Evolutionary conservation across 208 protist genomes (phyloP).

Genomic region (Strigomonas culicis): DNA sequence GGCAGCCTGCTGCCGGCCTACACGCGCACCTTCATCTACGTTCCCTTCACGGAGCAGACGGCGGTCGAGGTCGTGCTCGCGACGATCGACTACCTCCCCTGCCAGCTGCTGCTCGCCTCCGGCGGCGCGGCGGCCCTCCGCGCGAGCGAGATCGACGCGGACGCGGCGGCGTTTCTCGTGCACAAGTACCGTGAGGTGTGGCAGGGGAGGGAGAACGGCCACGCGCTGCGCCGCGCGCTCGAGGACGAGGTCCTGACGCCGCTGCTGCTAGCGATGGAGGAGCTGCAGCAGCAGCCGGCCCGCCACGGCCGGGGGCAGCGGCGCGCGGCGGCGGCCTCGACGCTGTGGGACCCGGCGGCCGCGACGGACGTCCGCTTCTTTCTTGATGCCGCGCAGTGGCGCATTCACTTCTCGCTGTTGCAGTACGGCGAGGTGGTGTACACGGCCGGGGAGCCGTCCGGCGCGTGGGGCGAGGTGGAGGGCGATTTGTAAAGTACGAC

Average conservation of each 20-base stretch:
- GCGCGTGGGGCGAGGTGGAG: background rate
- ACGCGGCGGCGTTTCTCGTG: constrained; percentile 55
- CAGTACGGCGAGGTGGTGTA: no score
- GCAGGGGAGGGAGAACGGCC: constrained; percentile 65
- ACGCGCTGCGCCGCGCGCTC: constrained; percentile 48
- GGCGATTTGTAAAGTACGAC: constrained; percentile 6
- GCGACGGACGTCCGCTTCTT: no score
- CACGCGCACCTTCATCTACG: constrained; percentile 57
- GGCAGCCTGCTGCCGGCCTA: constrained; percentile 58
- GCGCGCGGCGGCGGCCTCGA: constrained; percentile 15
- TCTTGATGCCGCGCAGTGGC: no score
- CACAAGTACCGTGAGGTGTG: constrained; percentile 36
- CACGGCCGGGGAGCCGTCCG: no score
- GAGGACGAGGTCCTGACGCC: constrained; percentile 52
- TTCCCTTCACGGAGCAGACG: constrained; percentile 35
- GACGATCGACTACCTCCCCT: background rate
- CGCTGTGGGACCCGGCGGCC: no score
- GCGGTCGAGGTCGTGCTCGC: constrained; percentile 50
- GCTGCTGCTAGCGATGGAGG: constrained; percentile 44
- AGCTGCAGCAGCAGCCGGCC: constrained; percentile 13
- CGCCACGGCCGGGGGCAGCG: background rate
- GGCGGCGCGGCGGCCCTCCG: constrained; percentile 16
- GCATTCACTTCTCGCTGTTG: no score
- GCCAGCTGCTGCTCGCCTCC: background rate
- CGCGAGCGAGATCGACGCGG: constrained; percentile 47